These are phyloP conservation scores for Mycena metata DNA, from an alignment of 768 basidiomycete genomes.

Conservation along the genomic window DNA sequence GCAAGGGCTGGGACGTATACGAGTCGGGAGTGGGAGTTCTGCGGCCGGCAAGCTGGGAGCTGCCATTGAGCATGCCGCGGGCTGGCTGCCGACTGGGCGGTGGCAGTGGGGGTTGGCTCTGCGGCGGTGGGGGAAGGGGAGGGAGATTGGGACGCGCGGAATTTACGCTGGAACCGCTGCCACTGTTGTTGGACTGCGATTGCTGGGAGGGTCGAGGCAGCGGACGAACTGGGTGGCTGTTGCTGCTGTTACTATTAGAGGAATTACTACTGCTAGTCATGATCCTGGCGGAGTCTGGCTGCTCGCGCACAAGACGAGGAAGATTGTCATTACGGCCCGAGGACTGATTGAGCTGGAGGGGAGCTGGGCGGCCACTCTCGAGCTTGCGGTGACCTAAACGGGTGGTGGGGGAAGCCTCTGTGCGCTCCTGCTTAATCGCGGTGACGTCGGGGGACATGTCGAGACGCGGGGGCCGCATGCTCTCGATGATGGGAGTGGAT, in stretches of 20 bases:
- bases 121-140: conserved; percentile 79
- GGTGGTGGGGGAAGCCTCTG: conserved; percentile 46
- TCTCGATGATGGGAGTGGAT: conserved; percentile 34
- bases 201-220: conserved; percentile 56
- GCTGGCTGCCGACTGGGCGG: conserved; percentile 55
- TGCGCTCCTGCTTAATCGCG: conserved; percentile 32
- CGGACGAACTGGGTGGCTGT: conserved; percentile 55
- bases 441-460: conserved; percentile 32
- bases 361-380: conserved; percentile 80
- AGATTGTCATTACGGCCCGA: conserved; percentile 67
- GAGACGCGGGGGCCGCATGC: conserved; percentile 34
- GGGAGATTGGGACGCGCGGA: conserved; percentile 64
- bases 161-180: conserved; percentile 49
- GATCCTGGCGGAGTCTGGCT: conserved; percentile 68
- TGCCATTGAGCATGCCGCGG: conserved; percentile 47
- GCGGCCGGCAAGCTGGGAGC: conserved; percentile 54
- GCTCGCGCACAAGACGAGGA: conserved; percentile 79
- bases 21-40: conserved; percentile 69
- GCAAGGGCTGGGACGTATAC: conserved; percentile 59
- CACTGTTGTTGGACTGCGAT: conserved; percentile 49
- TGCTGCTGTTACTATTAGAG: neutral
- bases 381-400: conserved; percentile 60
- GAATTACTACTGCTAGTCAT: conserved; percentile 27
- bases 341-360: conserved; percentile 77
- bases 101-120: conserved; percentile 72